A percentile compares a stretch with the other conserved stretches of the same genome.
Conservation (phyloP, 2,329 filamentous ascomycete species). For the Paraconiothyrium brasiliense region DNA sequence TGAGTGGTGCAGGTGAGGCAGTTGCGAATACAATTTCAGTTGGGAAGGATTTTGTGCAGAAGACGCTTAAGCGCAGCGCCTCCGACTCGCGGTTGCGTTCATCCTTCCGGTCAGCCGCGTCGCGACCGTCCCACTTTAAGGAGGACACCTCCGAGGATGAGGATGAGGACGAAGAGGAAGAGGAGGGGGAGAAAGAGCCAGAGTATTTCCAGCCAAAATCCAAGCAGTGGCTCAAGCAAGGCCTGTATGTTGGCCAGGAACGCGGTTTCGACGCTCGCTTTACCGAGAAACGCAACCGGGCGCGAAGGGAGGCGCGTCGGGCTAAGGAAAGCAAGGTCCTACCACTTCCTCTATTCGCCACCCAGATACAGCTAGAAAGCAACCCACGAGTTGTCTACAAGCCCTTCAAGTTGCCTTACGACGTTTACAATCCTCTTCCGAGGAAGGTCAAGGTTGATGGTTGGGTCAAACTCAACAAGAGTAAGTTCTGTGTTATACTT, state of each 20-base stretch:
- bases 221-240: slow-evolving; percentile 84
- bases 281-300: slow-evolving; percentile 58
- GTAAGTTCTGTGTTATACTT: slow-evolving; percentile 60
- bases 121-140: slow-evolving; percentile 35
- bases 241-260: slow-evolving; percentile 85
- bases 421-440: slow-evolving; percentile 87
- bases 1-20: slow-evolving; percentile 38
- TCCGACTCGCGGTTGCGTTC: slow-evolving; percentile 36
- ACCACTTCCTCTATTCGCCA: slow-evolving; percentile 81
- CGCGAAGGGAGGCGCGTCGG: slow-evolving; percentile 40
- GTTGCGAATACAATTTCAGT: slow-evolving; percentile 46
- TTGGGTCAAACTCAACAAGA: slow-evolving; percentile 91
- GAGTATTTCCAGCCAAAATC: slow-evolving; percentile 51
- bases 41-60: slow-evolving; percentile 47
- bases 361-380: slow-evolving; percentile 73
- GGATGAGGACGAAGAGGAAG: slow-evolving; percentile 22
- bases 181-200: slow-evolving; percentile 27
- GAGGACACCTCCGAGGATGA: slow-evolving; percentile 29
- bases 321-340: slow-evolving; percentile 65
- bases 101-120: slow-evolving; percentile 21
- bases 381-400: slow-evolving; percentile 60
- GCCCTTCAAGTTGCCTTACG: slow-evolving; percentile 89
- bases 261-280: slow-evolving; percentile 53
- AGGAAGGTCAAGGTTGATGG: slow-evolving; percentile 91
- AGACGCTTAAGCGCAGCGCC: slow-evolving; percentile 38